Percentiles rank a stretch among this genome's conserved stretches.
Evolutionary conservation across 2,329 filamentous ascomycete genomes (phyloP).

Genomic region (Zelopaecilomyces penicillatus): DNA sequence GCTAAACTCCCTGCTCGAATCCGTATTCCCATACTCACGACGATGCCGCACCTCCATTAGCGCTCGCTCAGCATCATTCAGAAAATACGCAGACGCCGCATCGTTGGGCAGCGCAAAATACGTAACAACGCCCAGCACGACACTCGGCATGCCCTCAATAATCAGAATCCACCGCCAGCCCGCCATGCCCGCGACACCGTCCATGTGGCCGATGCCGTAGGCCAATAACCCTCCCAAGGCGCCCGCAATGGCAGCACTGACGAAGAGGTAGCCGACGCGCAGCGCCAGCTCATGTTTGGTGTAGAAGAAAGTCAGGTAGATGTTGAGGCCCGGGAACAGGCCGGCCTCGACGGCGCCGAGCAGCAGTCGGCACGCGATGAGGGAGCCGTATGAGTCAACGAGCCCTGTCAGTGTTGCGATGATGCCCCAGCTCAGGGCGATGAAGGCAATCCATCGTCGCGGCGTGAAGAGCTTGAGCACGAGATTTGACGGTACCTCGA

Average conservation of each 20-base stretch:
- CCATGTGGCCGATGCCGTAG: constrained; percentile 65
- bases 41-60: constrained; percentile 43
- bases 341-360: constrained; percentile 63
- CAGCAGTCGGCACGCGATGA: constrained; percentile 61
- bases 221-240: constrained; percentile 66
- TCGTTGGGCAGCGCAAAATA: constrained; percentile 30
- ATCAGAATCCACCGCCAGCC: constrained; percentile 70
- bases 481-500: constrained; percentile 59
- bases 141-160: constrained; percentile 38
- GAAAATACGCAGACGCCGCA: constrained; percentile 48
- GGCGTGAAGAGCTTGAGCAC: constrained; percentile 56
- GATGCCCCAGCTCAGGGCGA: constrained; percentile 57
- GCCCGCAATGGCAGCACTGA: constrained; percentile 61
- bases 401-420: constrained; percentile 64
- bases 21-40: constrained; percentile 40
- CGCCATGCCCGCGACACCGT: constrained; percentile 52
- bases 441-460: constrained; percentile 55
- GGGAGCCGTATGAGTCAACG: constrained; percentile 52
- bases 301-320: constrained; percentile 71
- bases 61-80: constrained; percentile 52
- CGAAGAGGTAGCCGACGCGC: constrained; percentile 66
- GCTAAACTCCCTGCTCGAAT: constrained; percentile 36
- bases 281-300: constrained; percentile 64
- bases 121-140: constrained; percentile 25
- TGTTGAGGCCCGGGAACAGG: constrained; percentile 58